Conservation (phyloP, 305 asterid species). For the Fraxinus latifolia region DNA sequence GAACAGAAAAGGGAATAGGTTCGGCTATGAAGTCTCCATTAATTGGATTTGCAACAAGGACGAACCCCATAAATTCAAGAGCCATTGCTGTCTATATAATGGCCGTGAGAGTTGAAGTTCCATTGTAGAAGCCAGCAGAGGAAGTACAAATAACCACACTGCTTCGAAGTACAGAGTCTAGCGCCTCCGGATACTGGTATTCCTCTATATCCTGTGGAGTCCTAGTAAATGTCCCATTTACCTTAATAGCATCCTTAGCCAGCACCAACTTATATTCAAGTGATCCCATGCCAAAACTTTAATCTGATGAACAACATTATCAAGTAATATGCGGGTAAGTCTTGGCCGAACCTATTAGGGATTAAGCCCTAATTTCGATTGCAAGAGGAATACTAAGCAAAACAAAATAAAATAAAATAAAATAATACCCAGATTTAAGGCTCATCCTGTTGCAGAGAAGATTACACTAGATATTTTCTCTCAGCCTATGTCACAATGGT, state of each 20-base stretch:
- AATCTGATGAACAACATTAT: slow-evolving; percentile 37
- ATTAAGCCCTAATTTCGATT: not conserved
- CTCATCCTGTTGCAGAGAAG: not conserved
- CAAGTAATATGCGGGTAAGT: not conserved
- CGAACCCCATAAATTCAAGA: slow-evolving; percentile 69
- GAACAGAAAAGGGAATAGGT: slow-evolving; percentile 75
- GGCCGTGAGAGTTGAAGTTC: slow-evolving; percentile 53
- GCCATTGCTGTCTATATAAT: slow-evolving; percentile 53
- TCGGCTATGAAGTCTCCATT: slow-evolving; percentile 86
- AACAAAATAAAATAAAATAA: not conserved
- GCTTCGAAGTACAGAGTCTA: slow-evolving; percentile 55
- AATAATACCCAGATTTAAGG: not conserved
- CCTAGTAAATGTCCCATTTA: slow-evolving; percentile 45
- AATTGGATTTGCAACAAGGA: slow-evolving; percentile 64
- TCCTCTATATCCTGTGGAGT: slow-evolving; percentile 58
- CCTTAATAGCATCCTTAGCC: slow-evolving; percentile 66
- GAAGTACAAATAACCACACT: slow-evolving; percentile 79
- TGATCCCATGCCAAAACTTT: slow-evolving; percentile 57
- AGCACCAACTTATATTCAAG: slow-evolving; percentile 57
- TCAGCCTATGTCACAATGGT: not conserved
- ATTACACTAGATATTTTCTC: too few relatives aligned
- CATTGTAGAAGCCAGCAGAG: slow-evolving; percentile 72
- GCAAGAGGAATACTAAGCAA: not conserved
- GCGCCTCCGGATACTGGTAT: slow-evolving; percentile 75
- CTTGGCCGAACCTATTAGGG: not conserved